phyloP scores from a whole-genome alignment of 2,329 filamentous ascomycete species.

The Bisporella sp. region DNA sequence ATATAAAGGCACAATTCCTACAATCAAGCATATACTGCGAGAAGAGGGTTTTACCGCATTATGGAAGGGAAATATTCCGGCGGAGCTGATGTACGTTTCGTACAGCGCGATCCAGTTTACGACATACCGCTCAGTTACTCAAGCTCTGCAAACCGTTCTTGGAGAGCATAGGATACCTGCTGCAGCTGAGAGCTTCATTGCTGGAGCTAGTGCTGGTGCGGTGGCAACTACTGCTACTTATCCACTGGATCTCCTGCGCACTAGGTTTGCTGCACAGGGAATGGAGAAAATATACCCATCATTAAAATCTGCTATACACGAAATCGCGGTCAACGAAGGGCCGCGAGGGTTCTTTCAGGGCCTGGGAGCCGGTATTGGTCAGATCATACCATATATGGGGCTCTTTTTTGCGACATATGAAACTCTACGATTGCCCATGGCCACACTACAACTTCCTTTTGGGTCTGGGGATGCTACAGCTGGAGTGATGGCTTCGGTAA shows the following conservation, averaged over 20 bases:
- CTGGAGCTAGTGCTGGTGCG: constrained; percentile 77
- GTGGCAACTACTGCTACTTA: constrained; percentile 80
- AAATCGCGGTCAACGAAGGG: constrained; percentile 74
- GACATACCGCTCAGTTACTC: constrained; percentile 69
- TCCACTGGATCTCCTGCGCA: constrained; percentile 86
- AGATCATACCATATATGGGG: constrained; percentile 96
- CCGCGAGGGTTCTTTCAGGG: constrained; percentile 79
- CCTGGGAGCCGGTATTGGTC: constrained; percentile 69
- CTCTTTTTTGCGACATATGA: constrained; percentile 93
- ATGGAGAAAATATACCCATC: constrained; percentile 70
- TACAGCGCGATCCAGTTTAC: constrained; percentile 90
- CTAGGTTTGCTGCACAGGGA: constrained; percentile 94
- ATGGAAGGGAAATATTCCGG: constrained; percentile 97
- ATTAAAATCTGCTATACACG: constrained; percentile 58
- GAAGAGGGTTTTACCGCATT: constrained; percentile 80
- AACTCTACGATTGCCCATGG: constrained; percentile 55
- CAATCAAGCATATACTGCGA: constrained; percentile 66
- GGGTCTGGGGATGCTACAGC: constrained; percentile 79
- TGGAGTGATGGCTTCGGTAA: constrained; percentile 69
- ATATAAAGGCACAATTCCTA: constrained; percentile 72
- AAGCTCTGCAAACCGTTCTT: constrained; percentile 46
- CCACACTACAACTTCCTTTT: constrained; percentile 51
- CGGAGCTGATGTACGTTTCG: constrained; percentile 87
- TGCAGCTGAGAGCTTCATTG: constrained; percentile 70
- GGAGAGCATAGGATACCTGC: constrained; percentile 46